phyloP scores from a whole-genome alignment of 75 land plant species.

The Cryptomeria japonica region DNA sequence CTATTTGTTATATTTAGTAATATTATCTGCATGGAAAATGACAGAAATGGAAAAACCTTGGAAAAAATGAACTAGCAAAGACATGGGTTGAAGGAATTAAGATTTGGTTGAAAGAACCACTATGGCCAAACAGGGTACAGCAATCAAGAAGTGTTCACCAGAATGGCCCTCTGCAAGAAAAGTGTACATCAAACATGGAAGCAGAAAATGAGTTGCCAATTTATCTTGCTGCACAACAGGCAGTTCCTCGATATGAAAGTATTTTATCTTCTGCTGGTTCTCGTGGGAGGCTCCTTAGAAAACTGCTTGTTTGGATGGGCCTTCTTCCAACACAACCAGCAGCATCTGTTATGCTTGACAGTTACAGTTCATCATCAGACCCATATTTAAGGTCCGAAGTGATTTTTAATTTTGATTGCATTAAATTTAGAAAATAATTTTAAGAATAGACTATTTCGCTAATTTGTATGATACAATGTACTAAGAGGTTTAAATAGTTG shows the following conservation, averaged over 20 bases:
- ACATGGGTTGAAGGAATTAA: constrained; percentile 48
- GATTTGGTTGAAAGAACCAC: constrained; percentile 66
- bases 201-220: constrained; percentile 58
- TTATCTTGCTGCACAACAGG: constrained; percentile 83
- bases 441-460: not conserved
- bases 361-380: constrained; percentile 23
- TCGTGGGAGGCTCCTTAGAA: constrained; percentile 74
- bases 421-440: not conserved
- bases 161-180: constrained; percentile 11
- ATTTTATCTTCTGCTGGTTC: constrained; percentile 78
- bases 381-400: constrained; percentile 51
- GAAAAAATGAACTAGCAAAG: constrained; percentile 34
- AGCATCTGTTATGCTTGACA: constrained; percentile 27
- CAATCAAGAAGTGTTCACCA: constrained; percentile 14
- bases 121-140: constrained; percentile 16
- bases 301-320: constrained; percentile 71
- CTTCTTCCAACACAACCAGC: constrained; percentile 55
- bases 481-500: not conserved
- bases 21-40: not conserved
- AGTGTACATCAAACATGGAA: constrained; percentile 17
- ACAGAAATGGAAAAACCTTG: constrained; percentile 53
- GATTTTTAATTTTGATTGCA: constrained; percentile 6
- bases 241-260: constrained; percentile 84
- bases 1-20: constrained; percentile 4
- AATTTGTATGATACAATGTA: not conserved